A percentile compares a stretch with the other conserved stretches of the same genome.
These are phyloP conservation scores for Suillus clintonianus DNA, from an alignment of 768 basidiomycete genomes.

Conservation along the genomic window DNA sequence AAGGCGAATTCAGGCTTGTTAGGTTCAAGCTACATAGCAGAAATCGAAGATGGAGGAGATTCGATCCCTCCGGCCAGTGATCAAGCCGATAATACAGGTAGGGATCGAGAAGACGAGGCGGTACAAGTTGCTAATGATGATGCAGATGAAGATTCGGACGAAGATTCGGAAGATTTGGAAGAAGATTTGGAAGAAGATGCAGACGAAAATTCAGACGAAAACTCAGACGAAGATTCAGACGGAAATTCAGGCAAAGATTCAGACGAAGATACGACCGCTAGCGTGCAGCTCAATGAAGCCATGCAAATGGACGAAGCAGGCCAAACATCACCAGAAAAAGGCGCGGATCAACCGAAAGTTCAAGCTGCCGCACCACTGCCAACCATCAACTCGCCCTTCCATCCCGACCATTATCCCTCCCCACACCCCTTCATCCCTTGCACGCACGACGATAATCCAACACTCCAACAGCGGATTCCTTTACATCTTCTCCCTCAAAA, in stretches of 20 bases:
- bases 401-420: constrained; percentile 37
- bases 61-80: not conserved
- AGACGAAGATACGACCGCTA: not conserved
- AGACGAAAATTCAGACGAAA: not conserved
- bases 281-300: not conserved
- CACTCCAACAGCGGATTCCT: constrained; percentile 37
- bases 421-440: constrained; percentile 47
- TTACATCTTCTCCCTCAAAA: constrained; percentile 39
- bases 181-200: too few species aligned
- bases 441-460: constrained; percentile 13
- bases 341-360: not conserved
- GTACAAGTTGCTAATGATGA: not conserved
- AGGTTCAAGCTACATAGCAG: not conserved
- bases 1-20: not conserved
- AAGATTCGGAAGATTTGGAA: not conserved
- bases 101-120: not conserved
- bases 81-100: not conserved
- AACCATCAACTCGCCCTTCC: constrained; percentile 25
- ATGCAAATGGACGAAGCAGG: not conserved
- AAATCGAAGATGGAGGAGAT: not conserved
- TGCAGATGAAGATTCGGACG: not conserved
- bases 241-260: too few species aligned
- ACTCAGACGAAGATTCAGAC: not conserved
- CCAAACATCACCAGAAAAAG: not conserved
- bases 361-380: not conserved